These are phyloP conservation scores for Serendipita vermifera DNA, from an alignment of 768 basidiomycete species.

Conservation along the genomic window DNA sequence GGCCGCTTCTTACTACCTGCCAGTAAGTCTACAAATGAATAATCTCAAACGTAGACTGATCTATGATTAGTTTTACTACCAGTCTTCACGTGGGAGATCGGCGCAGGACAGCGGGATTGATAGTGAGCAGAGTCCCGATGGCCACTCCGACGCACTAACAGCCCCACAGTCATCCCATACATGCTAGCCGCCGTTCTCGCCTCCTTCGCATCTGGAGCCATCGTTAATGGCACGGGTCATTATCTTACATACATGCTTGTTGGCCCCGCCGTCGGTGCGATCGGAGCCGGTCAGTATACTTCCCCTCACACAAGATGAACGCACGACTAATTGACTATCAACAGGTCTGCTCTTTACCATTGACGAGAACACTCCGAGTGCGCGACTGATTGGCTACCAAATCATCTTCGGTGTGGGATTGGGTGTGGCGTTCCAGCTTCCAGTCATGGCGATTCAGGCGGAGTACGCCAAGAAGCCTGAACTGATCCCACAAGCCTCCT, in stretches of 20 bases:
- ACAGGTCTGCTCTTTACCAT: slow-evolving; percentile 28
- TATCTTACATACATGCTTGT: slow-evolving; percentile 28
- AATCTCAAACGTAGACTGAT: background rate
- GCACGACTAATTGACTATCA: too few species aligned
- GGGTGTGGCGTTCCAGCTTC: slow-evolving; percentile 17
- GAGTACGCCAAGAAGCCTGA: slow-evolving; percentile 23
- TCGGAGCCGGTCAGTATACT: slow-evolving; percentile 28
- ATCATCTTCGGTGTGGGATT: slow-evolving; percentile 26
- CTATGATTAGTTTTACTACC: slow-evolving; percentile 18
- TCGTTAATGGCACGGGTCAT: slow-evolving; percentile 23
- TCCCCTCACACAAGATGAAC: too few species aligned
- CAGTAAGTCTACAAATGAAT: background rate
- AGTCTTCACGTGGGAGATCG: slow-evolving; percentile 23
- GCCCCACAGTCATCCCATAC: slow-evolving; percentile 25
- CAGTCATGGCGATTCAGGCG: slow-evolving; percentile 28
- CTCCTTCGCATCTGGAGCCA: slow-evolving; percentile 19
- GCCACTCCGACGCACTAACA: too few species aligned
- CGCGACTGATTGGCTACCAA: slow-evolving; percentile 26
- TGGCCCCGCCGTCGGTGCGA: slow-evolving; percentile 23
- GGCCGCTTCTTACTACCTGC: background rate
- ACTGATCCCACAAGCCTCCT: slow-evolving; percentile 26
- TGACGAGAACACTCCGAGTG: slow-evolving; percentile 17
- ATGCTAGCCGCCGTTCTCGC: slow-evolving; percentile 20
- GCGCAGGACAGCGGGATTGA: slow-evolving; percentile 24
- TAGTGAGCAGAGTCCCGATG: too few species aligned